Evolutionary conservation across 2,329 filamentous ascomycete genomes (phyloP), one percentile per base, ranked within the genome.

Genomic region (Penicillium sp.): DNA sequence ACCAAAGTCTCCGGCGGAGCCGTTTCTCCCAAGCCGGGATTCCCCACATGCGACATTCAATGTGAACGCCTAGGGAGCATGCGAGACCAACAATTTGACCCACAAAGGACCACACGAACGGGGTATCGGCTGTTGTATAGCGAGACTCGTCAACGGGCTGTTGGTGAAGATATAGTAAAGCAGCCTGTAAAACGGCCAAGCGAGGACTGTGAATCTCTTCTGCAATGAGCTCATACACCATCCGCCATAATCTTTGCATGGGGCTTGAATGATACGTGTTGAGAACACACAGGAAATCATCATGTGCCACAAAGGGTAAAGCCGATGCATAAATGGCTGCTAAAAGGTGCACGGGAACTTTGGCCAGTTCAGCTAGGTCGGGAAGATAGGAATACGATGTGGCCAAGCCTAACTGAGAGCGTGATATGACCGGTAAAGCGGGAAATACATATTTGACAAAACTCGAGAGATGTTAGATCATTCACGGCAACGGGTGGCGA

Each of bases 11-110:
- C 13, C 61, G 47, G 2, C 64, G 57, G 6, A 66, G 50, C 7
- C 62, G 52, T 35, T 65, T 65, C 35, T 67, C 64, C 54, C 59
- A 61, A 2, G 52, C 45, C 1, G 64, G 62, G 28, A 67, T 58
- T 2, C 60, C 61, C 58, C 62, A 65, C 45, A 56, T 56, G 6
- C 52, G 54, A 25, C 56, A 63, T 41, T 66, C 62, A 2, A 66
- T 51, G 35, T 66, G 60, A 15, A 66, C 48, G 0, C 62, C 62
- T 1, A 66, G 50, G 8, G 55, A 57, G 6, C 51, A 52, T 0
- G 62, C 56, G 4, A 66, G 38, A 3, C 57, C 62, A 4, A 64
- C 58, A 1, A 60, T 49, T 41, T 50, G 60, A 11, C 61, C 62
- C 35, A 64, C 50, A n/a, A 62, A 61, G 0, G 60, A 65, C 60